Conservation (phyloP, 768 basidiomycete species). For the Tephrocybe sp. region DNA sequence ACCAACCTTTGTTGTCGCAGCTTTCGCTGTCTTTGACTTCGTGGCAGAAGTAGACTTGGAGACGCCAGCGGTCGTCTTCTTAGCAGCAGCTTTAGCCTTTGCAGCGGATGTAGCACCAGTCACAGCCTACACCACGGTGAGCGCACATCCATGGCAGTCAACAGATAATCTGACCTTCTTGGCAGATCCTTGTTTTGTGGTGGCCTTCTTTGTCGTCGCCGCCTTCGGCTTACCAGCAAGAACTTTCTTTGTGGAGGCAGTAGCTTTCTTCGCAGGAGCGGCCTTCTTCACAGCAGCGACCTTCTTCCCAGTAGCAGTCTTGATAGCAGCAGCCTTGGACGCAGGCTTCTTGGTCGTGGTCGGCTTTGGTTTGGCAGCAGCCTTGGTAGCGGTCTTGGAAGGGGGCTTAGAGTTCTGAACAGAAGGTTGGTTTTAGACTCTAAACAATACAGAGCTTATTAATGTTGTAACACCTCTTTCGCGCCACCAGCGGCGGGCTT, state of each 20-base stretch:
- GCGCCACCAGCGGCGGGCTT: constrained; percentile 37
- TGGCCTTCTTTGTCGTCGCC: constrained; percentile 4
- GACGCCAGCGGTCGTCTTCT: constrained; percentile 31
- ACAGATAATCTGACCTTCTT: constrained; percentile 6
- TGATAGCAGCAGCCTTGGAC: constrained; percentile 32
- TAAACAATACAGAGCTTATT: background rate
- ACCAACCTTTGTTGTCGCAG: constrained; percentile 30
- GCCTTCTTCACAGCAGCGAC: constrained; percentile 35
- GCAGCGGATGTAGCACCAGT: constrained; percentile 47
- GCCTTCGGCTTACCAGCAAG: constrained; percentile 12
- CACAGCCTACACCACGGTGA: constrained; percentile 38
- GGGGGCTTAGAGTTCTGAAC: constrained; percentile 48
- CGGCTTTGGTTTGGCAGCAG: constrained; percentile 32
- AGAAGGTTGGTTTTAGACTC: background rate
- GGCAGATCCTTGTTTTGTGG: constrained; percentile 4
- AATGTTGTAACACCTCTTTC: constrained; percentile 55
- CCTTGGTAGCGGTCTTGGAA: constrained; percentile 35
- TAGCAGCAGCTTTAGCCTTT: constrained; percentile 39
- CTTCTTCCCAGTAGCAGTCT: constrained; percentile 25
- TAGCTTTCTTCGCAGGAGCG: constrained; percentile 64
- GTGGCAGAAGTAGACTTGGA: constrained; percentile 24
- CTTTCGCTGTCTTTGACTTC: constrained; percentile 23
- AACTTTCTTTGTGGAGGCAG: constrained; percentile 55
- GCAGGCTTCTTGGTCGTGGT: constrained; percentile 32
- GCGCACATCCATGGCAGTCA: background rate